Evolutionary conservation across 2,329 filamentous ascomycete species (phyloP).

Genomic region (Aureobasidium sp.): DNA sequence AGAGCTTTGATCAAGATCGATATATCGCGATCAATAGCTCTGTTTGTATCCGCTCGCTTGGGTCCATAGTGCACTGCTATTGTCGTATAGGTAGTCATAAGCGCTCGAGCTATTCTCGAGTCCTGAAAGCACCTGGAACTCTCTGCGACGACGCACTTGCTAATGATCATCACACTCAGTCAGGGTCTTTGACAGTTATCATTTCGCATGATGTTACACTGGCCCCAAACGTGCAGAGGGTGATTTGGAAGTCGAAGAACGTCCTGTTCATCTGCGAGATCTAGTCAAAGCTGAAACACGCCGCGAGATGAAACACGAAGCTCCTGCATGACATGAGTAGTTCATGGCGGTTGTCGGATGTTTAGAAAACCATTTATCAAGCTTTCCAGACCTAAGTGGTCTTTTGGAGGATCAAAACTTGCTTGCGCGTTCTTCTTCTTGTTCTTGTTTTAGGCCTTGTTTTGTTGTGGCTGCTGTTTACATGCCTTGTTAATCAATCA

Average conservation of each 20-base stretch:
- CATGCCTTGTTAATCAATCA: not conserved
- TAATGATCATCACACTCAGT: not conserved
- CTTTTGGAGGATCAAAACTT: not conserved
- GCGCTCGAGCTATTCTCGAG: not conserved
- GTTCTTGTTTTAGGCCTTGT: not conserved
- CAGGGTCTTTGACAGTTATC: not conserved
- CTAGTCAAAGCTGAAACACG: slow-evolving; percentile 10
- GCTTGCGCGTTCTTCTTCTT: not conserved
- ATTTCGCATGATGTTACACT: not conserved
- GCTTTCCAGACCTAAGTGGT: not conserved
- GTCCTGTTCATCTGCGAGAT: not conserved
- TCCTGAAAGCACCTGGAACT: not conserved
- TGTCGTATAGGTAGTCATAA: not conserved
- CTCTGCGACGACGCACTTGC: not conserved
- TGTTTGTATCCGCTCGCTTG: not conserved
- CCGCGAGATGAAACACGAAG: slow-evolving; percentile 9
- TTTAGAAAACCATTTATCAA: not conserved
- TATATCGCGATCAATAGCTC: not conserved
- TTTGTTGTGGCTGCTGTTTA: not conserved
- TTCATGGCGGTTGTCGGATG: not conserved
- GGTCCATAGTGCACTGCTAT: not conserved
- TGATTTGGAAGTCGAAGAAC: not conserved
- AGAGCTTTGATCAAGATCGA: not conserved
- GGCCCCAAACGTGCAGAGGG: not conserved
- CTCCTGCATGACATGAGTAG: slow-evolving; percentile 7